Evolutionary conservation across 2,329 filamentous ascomycete species (phyloP).

Genomic region (Apiospora hydei): DNA sequence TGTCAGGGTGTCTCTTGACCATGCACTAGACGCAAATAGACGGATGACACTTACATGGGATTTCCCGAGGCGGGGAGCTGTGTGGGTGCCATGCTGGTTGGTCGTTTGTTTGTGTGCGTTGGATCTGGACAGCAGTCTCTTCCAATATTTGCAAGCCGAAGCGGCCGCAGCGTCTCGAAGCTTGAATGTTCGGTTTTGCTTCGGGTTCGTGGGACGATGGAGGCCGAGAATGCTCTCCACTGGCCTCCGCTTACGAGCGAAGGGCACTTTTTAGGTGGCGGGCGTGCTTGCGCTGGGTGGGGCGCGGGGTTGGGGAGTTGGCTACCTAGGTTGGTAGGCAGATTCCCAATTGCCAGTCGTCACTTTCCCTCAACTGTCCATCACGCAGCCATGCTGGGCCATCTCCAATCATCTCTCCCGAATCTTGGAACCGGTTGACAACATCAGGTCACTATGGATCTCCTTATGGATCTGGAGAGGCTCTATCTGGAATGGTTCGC

Average conservation of each 20-base stretch:
- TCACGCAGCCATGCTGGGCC: background rate
- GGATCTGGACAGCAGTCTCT: background rate
- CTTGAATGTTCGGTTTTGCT: conserved; percentile 7
- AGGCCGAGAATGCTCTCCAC: conserved; percentile 12
- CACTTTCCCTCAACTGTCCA: background rate
- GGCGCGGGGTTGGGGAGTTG: background rate
- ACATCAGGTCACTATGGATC: conserved; percentile 19
- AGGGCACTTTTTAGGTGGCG: background rate
- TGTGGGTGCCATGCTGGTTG: conserved; percentile 45
- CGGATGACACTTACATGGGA: conserved; percentile 46
- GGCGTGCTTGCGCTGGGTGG: background rate
- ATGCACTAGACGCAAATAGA: conserved; percentile 26
- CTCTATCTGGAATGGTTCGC: conserved; percentile 1
- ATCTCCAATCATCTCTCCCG: background rate
- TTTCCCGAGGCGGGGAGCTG: conserved; percentile 51
- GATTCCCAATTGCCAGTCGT: background rate
- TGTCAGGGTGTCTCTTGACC: conserved; percentile 6
- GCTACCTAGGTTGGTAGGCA: no score
- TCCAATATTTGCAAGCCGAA: conserved; percentile 1
- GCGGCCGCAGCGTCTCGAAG: conserved; percentile 4
- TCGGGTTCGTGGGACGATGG: conserved; percentile 16
- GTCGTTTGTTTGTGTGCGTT: background rate
- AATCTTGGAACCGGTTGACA: background rate
- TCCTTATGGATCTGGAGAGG: conserved; percentile 3
- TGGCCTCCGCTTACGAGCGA: conserved; percentile 1